Percentiles rank a stretch among this genome's conserved stretches.
These are phyloP conservation scores for Psilocybe subaeruginosa DNA, from an alignment of 768 basidiomycete genomes.

Conservation along the genomic window DNA sequence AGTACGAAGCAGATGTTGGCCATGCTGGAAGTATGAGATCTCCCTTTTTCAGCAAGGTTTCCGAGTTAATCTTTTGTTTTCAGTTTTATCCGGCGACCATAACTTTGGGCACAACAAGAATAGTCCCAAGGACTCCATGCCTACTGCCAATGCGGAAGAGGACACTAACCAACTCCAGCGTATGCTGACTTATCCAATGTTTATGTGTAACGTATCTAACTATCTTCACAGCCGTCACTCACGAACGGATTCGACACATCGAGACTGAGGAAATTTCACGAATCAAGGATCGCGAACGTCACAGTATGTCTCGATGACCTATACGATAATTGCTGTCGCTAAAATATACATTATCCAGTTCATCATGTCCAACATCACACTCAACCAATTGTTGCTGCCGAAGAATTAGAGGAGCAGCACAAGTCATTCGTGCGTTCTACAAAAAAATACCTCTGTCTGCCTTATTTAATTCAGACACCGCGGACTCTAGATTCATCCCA, in stretches of 20 bases:
- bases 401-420: conserved; percentile 27
- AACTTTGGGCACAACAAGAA: conserved; percentile 12
- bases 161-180: conserved; percentile 17
- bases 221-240: conserved; percentile 11
- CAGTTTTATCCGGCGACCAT: conserved; percentile 7
- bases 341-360: conserved; percentile 19
- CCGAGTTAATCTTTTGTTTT: not conserved
- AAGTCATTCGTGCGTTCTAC: conserved; percentile 25
- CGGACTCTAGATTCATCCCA: conserved; percentile 25
- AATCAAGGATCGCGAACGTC: conserved; percentile 35
- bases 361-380: conserved; percentile 43
- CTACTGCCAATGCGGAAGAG: conserved; percentile 11
- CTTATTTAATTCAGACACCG: not conserved
- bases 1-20: not conserved
- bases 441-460: not conserved
- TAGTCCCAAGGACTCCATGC: conserved; percentile 13
- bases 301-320: conserved; percentile 25
- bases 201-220: not conserved
- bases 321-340: no score
- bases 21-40: conserved; percentile 1
- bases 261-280: conserved; percentile 28
- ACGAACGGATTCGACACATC: conserved; percentile 17
- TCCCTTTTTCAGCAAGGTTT: not conserved
- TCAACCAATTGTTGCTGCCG: conserved; percentile 32
- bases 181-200: not conserved